These are phyloP conservation scores for Taiozyma sp. DNA, from an alignment of 1,139 yeast species.

Conservation along the genomic window DNA sequence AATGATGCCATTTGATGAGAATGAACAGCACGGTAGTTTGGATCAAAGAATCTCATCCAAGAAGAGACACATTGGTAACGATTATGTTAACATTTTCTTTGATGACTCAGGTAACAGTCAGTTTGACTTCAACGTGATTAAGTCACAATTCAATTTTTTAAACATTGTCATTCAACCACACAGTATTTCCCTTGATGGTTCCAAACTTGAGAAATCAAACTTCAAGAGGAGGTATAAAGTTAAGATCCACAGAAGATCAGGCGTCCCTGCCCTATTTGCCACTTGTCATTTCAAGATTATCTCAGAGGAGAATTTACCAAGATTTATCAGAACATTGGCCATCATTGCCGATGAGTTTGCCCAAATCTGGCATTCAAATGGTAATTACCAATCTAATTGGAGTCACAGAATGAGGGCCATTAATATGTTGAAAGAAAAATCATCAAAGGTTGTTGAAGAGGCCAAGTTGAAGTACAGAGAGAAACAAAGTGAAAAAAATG, in stretches of 20 bases:
- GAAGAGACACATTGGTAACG: slow-evolving; percentile 83
- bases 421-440: slow-evolving; percentile 39
- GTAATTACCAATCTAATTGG: slow-evolving; percentile 59
- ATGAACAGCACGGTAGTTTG: slow-evolving; percentile 28
- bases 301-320: slow-evolving; percentile 52
- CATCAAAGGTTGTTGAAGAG: slow-evolving; percentile 24
- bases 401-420: slow-evolving; percentile 58
- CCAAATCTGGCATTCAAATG: slow-evolving; percentile 59
- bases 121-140: slow-evolving; percentile 66
- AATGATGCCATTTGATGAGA: slow-evolving; percentile 59
- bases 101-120: slow-evolving; percentile 60
- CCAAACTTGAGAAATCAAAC: background rate
- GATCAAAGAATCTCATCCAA: slow-evolving; percentile 42
- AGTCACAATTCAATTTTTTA: slow-evolving; percentile 77
- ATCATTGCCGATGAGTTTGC: slow-evolving; percentile 70
- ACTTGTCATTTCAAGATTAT: slow-evolving; percentile 71
- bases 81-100: slow-evolving; percentile 73
- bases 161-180: slow-evolving; percentile 76
- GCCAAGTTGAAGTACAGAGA: slow-evolving; percentile 6
- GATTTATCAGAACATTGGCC: slow-evolving; percentile 61
- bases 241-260: slow-evolving; percentile 56
- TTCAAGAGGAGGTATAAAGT: slow-evolving; percentile 41
- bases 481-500: slow-evolving; percentile 4
- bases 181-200: slow-evolving; percentile 21
- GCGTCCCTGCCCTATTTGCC: slow-evolving; percentile 73